Conservation (phyloP, 1,284 basidiomycete species). For the Peniophora sp. region DNA sequence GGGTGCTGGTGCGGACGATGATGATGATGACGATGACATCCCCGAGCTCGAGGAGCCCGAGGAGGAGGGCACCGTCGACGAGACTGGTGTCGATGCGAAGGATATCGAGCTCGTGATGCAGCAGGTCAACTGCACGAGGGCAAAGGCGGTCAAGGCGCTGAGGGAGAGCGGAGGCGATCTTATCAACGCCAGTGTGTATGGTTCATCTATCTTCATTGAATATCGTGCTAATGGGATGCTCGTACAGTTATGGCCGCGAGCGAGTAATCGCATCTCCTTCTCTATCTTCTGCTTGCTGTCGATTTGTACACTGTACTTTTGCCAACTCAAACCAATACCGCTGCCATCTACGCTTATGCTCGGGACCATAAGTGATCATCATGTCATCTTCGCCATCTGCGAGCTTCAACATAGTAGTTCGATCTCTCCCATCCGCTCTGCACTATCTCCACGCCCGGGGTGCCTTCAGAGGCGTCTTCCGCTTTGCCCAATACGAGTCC, state of each 20-base stretch:
- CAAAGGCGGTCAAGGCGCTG: conserved; percentile 82
- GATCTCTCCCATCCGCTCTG: conserved; percentile 83
- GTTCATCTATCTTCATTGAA: not conserved
- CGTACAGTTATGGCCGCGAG: conserved; percentile 63
- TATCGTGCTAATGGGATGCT: conserved; percentile 8
- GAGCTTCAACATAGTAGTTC: conserved; percentile 72
- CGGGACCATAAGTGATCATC: too few relatives aligned
- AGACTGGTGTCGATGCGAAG: conserved; percentile 83
- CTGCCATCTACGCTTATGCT: too few relatives aligned
- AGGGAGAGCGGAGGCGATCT: conserved; percentile 87
- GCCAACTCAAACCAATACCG: not conserved
- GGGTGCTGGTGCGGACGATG: conserved; percentile 42
- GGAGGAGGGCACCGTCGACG: conserved; percentile 72
- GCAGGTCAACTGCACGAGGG: conserved; percentile 77
- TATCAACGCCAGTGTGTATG: conserved; percentile 85
- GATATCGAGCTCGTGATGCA: conserved; percentile 94
- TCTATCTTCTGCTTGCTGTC: conserved; percentile 9
- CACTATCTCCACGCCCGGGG: conserved; percentile 52
- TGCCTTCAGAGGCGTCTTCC: conserved; percentile 5
- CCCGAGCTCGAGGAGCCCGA: conserved; percentile 77
- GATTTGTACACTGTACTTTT: conserved; percentile 6
- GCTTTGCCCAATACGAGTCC: conserved; percentile 41
- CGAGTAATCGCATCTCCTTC: conserved; percentile 36
- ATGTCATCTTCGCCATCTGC: conserved; percentile 39
- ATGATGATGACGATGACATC: conserved; percentile 71